phyloP scores from a whole-genome alignment of 2,329 filamentous ascomycete genomes.

The Dothistroma septosporum region DNA sequence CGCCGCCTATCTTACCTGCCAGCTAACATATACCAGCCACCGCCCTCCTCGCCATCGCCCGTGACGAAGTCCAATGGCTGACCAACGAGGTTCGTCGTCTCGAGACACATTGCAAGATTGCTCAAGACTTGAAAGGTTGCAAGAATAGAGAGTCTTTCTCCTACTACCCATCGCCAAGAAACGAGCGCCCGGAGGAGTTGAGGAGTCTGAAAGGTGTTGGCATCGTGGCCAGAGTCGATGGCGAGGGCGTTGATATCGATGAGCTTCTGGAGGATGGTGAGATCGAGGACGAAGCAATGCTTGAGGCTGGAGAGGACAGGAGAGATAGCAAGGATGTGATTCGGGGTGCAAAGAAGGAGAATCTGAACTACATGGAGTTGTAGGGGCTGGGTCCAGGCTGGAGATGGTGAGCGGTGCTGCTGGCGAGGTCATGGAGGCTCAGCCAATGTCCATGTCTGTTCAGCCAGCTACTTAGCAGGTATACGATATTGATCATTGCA shows the following conservation, averaged over 20 bases:
- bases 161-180: slow-evolving; percentile 11
- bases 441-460: neutral
- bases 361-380: neutral
- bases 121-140: slow-evolving; percentile 5
- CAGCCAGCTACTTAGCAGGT: no score
- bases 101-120: slow-evolving; percentile 15
- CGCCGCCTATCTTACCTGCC: neutral
- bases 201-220: neutral
- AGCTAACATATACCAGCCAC: neutral
- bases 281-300: slow-evolving; percentile 2
- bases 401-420: neutral
- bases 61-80: slow-evolving; percentile 18
- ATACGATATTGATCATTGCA: neutral
- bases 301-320: neutral
- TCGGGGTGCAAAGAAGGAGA: neutral
- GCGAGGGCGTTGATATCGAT: neutral
- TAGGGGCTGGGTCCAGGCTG: neutral
- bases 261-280: neutral
- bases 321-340: neutral
- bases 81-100: slow-evolving; percentile 13
- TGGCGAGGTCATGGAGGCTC: neutral
- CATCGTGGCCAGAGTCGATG: neutral
- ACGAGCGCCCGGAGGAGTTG: neutral
- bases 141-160: slow-evolving; percentile 9
- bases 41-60: slow-evolving; percentile 7